phyloP scores from a whole-genome alignment of 2,329 filamentous ascomycete genomes.

The Diaporthe citriasiana region DNA sequence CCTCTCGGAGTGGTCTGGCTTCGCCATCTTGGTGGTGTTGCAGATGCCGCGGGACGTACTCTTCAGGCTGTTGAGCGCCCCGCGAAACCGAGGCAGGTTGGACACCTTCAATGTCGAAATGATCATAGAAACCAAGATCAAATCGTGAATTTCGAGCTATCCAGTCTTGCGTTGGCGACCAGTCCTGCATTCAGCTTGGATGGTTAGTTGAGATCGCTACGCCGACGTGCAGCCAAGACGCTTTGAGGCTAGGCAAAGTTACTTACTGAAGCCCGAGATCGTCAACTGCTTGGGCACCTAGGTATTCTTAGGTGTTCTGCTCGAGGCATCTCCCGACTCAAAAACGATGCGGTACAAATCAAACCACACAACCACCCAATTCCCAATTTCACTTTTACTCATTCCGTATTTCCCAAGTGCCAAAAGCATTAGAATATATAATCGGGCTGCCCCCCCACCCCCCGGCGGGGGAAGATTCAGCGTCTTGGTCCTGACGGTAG shows the following conservation, averaged over 20 bases:
- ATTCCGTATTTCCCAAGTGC: background rate
- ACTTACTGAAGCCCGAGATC: background rate
- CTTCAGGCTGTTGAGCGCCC: background rate
- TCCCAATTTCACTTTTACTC: no score
- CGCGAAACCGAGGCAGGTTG: background rate
- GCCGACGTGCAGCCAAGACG: background rate
- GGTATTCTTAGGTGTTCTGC: no score
- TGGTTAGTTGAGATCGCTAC: background rate
- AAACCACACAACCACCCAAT: background rate
- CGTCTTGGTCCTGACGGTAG: no score
- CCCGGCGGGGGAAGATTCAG: no score
- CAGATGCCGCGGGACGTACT: background rate
- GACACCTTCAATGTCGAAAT: background rate
- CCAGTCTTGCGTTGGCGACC: no score
- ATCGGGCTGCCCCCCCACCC: background rate
- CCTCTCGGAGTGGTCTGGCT: conserved; percentile 73
- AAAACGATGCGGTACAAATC: background rate
- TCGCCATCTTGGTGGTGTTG: conserved; percentile 44
- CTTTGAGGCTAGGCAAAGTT: background rate
- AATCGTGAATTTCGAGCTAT: background rate
- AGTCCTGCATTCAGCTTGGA: background rate
- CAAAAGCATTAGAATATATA: background rate
- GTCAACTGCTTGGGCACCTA: background rate
- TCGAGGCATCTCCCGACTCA: background rate
- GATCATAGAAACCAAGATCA: background rate